A percentile compares a stretch with the other conserved stretches of the same genome.
phyloP scores from a whole-genome alignment of 352 stramenopile genomes.

The Phytophthora citricola region DNA sequence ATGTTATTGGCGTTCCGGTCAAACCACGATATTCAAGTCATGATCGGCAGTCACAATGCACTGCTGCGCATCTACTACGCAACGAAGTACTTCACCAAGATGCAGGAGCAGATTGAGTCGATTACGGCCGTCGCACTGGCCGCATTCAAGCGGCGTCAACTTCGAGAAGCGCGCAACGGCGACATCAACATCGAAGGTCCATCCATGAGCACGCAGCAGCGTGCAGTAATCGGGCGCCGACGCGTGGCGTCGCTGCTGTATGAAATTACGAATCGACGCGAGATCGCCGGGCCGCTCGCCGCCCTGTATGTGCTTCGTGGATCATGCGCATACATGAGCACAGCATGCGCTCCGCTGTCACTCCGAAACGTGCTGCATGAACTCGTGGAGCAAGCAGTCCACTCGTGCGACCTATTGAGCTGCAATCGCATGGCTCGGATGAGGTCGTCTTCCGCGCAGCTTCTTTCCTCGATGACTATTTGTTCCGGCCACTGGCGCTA shows the following conservation, averaged over 20 bases:
- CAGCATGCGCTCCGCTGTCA: background rate
- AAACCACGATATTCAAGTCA: background rate
- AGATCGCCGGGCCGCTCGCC: background rate
- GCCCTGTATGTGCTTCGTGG: background rate
- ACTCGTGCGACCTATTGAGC: background rate
- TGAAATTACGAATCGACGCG: background rate
- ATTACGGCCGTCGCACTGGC: background rate
- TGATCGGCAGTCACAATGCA: background rate
- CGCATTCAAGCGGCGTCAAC: background rate
- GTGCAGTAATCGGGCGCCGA: background rate
- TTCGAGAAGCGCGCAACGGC: background rate
- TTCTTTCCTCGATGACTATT: slow-evolving; percentile 9
- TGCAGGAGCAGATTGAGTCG: background rate
- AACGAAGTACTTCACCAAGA: background rate
- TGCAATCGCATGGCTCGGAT: background rate
- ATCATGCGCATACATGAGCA: slow-evolving; percentile 1
- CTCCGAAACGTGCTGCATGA: background rate
- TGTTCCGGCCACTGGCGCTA: background rate
- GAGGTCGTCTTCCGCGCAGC: background rate
- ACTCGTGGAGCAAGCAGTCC: background rate
- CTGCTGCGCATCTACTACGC: background rate
- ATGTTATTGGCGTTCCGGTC: background rate
- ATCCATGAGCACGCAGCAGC: background rate
- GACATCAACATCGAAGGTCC: too few species aligned
- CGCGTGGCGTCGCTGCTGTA: background rate